Evolutionary conservation across 345 rosid genomes (phyloP).

Genomic region (Bruguiera gymnorhiza): DNA sequence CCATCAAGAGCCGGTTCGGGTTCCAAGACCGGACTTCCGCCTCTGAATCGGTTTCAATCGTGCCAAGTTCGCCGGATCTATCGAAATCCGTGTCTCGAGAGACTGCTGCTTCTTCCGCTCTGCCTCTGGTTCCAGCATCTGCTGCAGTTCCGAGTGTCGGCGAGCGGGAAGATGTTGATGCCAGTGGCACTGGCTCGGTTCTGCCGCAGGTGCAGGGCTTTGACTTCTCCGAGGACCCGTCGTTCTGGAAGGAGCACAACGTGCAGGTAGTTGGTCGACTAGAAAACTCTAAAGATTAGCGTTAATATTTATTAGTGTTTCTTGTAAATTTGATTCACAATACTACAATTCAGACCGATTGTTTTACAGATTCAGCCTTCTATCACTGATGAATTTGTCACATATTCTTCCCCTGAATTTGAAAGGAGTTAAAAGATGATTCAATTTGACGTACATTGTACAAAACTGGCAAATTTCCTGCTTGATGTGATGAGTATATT

Average conservation of each 20-base stretch:
- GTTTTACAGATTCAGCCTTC: too few relatives aligned
- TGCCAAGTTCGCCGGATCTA: constrained; percentile 46
- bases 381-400: too few relatives aligned
- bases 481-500: too few relatives aligned
- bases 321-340: too few relatives aligned
- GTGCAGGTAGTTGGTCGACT: constrained; percentile 53
- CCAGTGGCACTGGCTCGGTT: constrained; percentile 19
- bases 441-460: too few relatives aligned
- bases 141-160: constrained; percentile 36
- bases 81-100: constrained; percentile 46
- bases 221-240: constrained; percentile 80
- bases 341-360: too few relatives aligned
- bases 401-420: too few relatives aligned
- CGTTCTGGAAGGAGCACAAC: constrained; percentile 93
- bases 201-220: constrained; percentile 43
- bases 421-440: too few relatives aligned
- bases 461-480: too few relatives aligned
- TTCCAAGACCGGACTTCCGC: constrained; percentile 54
- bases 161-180: constrained; percentile 45
- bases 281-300: too few relatives aligned
- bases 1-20: constrained; percentile 80
- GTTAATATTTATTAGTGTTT: too few relatives aligned
- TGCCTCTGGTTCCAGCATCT: constrained; percentile 27
- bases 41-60: constrained; percentile 42
- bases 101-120: constrained; percentile 10